These are phyloP conservation scores for Wickerhamiella pararugosa DNA, from an alignment of 1,139 yeast species.

Conservation along the genomic window DNA sequence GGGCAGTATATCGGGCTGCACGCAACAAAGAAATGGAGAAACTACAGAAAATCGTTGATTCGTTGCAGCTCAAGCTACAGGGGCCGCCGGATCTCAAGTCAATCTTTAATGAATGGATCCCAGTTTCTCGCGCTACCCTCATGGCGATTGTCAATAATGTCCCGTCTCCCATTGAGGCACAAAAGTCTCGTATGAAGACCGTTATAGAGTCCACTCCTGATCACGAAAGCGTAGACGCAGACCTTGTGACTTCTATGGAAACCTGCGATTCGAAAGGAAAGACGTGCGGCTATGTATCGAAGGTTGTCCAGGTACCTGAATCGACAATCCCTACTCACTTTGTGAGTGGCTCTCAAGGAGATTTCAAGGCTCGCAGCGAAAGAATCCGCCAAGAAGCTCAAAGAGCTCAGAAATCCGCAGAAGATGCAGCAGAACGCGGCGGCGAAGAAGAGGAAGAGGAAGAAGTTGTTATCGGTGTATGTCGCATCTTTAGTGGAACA, in stretches of 20 bases:
- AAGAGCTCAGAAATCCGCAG: slow-evolving; percentile 11
- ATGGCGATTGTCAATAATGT: slow-evolving; percentile 72
- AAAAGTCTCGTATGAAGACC: slow-evolving; percentile 50
- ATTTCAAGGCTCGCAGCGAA: slow-evolving; percentile 50
- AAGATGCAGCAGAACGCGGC: too few species aligned
- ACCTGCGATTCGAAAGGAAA: slow-evolving; percentile 50
- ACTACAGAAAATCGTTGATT: slow-evolving; percentile 56
- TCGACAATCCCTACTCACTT: slow-evolving; percentile 49
- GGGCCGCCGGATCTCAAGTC: slow-evolving; percentile 68
- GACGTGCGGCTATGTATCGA: slow-evolving; percentile 74
- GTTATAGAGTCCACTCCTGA: slow-evolving; percentile 47
- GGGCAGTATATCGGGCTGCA: slow-evolving; percentile 77
- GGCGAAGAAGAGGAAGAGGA: slow-evolving; percentile 10
- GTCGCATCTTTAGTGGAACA: slow-evolving; percentile 80
- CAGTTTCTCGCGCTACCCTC: slow-evolving; percentile 72
- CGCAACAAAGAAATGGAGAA: slow-evolving; percentile 51
- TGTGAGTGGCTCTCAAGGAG: slow-evolving; percentile 29
- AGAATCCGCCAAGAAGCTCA: slow-evolving; percentile 53
- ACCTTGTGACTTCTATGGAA: slow-evolving; percentile 41
- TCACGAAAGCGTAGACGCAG: slow-evolving; percentile 34
- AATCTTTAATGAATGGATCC: slow-evolving; percentile 91
- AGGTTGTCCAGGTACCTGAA: slow-evolving; percentile 72
- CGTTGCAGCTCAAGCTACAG: slow-evolving; percentile 50
- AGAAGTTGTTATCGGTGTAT: slow-evolving; percentile 55
- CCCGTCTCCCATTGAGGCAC: slow-evolving; percentile 74